Conservation (phyloP, 164 flowering plant species). For the Kingdonia uniflora region DNA sequence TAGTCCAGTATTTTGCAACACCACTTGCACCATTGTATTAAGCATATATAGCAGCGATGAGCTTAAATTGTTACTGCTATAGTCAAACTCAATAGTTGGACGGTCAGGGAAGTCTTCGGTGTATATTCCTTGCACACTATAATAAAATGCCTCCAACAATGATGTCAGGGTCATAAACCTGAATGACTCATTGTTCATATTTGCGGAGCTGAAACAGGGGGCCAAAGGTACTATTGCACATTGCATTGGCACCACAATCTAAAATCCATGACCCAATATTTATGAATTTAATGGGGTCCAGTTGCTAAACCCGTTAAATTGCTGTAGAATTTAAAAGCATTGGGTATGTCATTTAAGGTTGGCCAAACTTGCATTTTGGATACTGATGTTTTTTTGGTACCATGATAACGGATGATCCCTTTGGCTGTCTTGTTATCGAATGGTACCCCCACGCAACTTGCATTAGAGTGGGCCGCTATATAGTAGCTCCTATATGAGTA, state of each 20-base stretch:
- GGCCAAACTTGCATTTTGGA: slow-evolving; percentile 55
- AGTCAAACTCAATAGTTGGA: background rate
- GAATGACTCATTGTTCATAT: slow-evolving; percentile 17
- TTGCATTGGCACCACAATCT: slow-evolving; percentile 21
- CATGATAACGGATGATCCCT: slow-evolving; percentile 23
- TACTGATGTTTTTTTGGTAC: slow-evolving; percentile 9
- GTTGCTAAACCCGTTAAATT: slow-evolving; percentile 30
- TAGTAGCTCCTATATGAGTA: too few relatives aligned
- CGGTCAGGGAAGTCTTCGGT: too few relatives aligned
- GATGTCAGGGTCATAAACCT: background rate
- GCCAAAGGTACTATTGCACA: slow-evolving; percentile 27
- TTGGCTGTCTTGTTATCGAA: slow-evolving; percentile 39
- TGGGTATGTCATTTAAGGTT: slow-evolving; percentile 38
- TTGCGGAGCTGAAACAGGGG: slow-evolving; percentile 18
- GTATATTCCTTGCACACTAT: background rate
- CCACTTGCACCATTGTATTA: slow-evolving; percentile 10
- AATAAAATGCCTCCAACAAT: background rate
- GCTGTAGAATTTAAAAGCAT: slow-evolving; percentile 43
- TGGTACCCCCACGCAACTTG: too few relatives aligned
- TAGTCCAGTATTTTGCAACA: slow-evolving; percentile 12
- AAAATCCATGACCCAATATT: slow-evolving; percentile 39
- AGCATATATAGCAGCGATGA: background rate
- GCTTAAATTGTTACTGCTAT: background rate
- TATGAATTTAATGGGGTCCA: slow-evolving; percentile 27
- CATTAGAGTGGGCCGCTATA: too few relatives aligned